Conservation (phyloP, 2,329 filamentous ascomycete species). For the Apiospora malaysiana region DNA sequence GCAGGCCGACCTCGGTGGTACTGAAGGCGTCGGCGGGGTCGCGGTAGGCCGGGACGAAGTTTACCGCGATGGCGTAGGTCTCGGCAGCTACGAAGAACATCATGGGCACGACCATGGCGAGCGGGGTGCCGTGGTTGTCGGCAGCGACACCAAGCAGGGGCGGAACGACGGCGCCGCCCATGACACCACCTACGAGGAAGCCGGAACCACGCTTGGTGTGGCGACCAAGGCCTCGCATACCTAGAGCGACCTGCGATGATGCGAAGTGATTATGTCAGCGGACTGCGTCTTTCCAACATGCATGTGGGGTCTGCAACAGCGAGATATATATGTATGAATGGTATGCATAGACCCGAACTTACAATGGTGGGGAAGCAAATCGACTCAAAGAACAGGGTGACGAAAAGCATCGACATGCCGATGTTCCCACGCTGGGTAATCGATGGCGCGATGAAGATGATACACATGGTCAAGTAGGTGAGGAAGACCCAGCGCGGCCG, state of each 20-base stretch:
- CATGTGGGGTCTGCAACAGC: too few relatives aligned
- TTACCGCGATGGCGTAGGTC: slow-evolving; percentile 65
- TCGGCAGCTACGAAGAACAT: slow-evolving; percentile 62
- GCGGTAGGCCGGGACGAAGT: slow-evolving; percentile 70
- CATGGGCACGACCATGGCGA: slow-evolving; percentile 71
- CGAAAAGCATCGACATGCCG: slow-evolving; percentile 67
- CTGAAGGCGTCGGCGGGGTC: slow-evolving; percentile 65
- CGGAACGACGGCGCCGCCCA: slow-evolving; percentile 76
- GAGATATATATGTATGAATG: too few relatives aligned
- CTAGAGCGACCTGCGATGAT: slow-evolving; percentile 61
- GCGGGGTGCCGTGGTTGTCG: slow-evolving; percentile 64
- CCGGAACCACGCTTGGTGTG: slow-evolving; percentile 80
- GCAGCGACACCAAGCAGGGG: slow-evolving; percentile 73
- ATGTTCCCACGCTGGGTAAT: slow-evolving; percentile 53
- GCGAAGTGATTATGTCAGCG: not conserved
- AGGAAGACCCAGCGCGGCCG: slow-evolving; percentile 73
- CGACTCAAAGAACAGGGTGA: slow-evolving; percentile 79
- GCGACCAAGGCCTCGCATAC: slow-evolving; percentile 75
- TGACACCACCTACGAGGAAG: slow-evolving; percentile 73
- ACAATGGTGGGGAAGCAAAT: slow-evolving; percentile 82
- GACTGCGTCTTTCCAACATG: not conserved
- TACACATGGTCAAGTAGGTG: slow-evolving; percentile 65
- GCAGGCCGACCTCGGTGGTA: slow-evolving; percentile 50
- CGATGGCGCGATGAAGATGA: slow-evolving; percentile 64
- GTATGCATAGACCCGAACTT: not conserved